phyloP scores from a whole-genome alignment of 768 basidiomycete genomes.

The Bullera alba region DNA sequence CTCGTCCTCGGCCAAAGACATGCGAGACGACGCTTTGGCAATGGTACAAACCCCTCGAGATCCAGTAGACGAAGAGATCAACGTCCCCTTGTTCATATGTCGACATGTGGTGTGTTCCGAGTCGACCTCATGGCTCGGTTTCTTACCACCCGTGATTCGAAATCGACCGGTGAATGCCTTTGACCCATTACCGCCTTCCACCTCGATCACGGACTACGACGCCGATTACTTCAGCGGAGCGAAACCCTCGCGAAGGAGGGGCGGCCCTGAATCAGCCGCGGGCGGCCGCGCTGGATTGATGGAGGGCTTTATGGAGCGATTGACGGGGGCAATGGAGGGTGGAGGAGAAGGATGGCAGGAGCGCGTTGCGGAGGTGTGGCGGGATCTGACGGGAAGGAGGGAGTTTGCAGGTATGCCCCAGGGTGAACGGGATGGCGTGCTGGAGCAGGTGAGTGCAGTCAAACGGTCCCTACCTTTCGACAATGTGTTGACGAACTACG shows the following conservation, averaged over 20 bases:
- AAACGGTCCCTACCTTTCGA: too few relatives aligned
- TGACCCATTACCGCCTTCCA: constrained; percentile 77
- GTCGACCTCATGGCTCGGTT: constrained; percentile 58
- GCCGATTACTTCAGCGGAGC: constrained; percentile 58
- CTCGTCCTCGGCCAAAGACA: constrained; percentile 16
- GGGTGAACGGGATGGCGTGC: constrained; percentile 22
- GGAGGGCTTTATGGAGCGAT: constrained; percentile 16
- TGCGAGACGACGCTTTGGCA: constrained; percentile 34
- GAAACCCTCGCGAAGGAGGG: neutral
- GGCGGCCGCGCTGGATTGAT: constrained; percentile 12
- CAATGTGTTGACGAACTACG: too few relatives aligned
- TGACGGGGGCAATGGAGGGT: constrained; percentile 18
- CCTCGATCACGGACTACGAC: constrained; percentile 58
- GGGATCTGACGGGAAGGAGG: constrained; percentile 11
- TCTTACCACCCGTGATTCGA: constrained; percentile 60
- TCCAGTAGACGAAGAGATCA: constrained; percentile 22
- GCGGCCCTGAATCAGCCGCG: constrained; percentile 5
- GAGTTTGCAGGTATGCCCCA: constrained; percentile 14
- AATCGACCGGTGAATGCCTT: constrained; percentile 60
- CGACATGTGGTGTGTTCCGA: constrained; percentile 69
- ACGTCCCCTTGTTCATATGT: constrained; percentile 31
- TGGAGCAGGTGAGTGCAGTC: constrained; percentile 25
- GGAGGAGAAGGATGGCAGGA: constrained; percentile 17
- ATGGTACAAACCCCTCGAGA: constrained; percentile 22
- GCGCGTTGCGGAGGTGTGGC: constrained; percentile 9